These are phyloP conservation scores for Haplosporangium gracile DNA, from an alignment of 192 early-diverging fungal species.

Conservation along the genomic window DNA sequence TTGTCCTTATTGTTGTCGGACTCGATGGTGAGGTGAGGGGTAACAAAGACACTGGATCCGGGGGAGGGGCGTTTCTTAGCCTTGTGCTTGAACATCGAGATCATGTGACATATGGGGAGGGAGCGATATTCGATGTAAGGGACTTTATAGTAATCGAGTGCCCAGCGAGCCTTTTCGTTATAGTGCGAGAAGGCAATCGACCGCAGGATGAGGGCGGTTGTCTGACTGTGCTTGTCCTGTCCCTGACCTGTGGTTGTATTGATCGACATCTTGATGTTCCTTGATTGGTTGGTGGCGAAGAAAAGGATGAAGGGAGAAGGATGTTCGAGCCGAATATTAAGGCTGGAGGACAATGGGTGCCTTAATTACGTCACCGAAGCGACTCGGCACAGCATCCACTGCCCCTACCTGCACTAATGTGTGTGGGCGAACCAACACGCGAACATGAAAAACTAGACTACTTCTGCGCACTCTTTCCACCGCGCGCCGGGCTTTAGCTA, in stretches of 20 bases:
- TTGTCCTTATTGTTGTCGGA: neutral
- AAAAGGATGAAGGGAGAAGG: neutral
- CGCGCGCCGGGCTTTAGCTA: too few species aligned
- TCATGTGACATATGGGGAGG: slow-evolving; percentile 34
- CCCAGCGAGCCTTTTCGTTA: slow-evolving; percentile 59
- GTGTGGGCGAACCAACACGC: too few species aligned
- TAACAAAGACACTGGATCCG: slow-evolving; percentile 9
- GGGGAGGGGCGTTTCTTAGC: slow-evolving; percentile 14
- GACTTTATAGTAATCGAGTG: slow-evolving; percentile 45
- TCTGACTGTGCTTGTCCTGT: neutral
- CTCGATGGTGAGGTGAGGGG: slow-evolving; percentile 15
- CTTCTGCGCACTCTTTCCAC: too few species aligned
- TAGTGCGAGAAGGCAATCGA: slow-evolving; percentile 56
- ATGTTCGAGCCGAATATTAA: neutral
- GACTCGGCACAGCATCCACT: too few species aligned
- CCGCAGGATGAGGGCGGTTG: slow-evolving; percentile 3
- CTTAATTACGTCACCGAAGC: too few species aligned
- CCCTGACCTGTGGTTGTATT: neutral
- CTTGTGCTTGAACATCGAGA: slow-evolving; percentile 42
- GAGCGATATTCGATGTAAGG: slow-evolving; percentile 52
- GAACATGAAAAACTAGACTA: too few species aligned
- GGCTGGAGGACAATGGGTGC: too few species aligned
- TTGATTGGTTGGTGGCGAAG: neutral
- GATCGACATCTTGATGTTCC: neutral
- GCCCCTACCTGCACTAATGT: too few species aligned